phyloP scores from a whole-genome alignment of 805 yeast genomes.

The Candida golubevii region DNA sequence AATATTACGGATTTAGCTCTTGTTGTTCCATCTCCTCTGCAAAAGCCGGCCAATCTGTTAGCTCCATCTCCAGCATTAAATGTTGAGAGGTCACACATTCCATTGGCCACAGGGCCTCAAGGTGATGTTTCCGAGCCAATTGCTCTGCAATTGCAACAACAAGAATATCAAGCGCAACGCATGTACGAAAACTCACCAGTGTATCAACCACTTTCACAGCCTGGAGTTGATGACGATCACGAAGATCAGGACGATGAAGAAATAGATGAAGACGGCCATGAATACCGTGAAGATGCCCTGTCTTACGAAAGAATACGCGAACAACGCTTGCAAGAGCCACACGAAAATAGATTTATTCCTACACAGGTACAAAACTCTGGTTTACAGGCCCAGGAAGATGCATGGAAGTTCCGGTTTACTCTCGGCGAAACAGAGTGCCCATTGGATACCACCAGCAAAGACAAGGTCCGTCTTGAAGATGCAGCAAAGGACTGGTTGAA shows the following conservation, averaged over 20 bases:
- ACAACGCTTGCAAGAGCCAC: background rate
- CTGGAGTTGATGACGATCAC: background rate
- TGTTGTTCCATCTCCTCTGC: too few species aligned
- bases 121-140: too few species aligned
- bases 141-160: too few species aligned
- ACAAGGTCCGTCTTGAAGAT: slow-evolving; percentile 3
- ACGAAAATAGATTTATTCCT: background rate
- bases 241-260: background rate
- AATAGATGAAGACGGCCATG: background rate
- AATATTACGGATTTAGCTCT: too few species aligned
- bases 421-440: slow-evolving; percentile 8
- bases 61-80: too few species aligned
- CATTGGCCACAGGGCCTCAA: too few species aligned
- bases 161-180: too few species aligned
- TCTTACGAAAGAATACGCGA: background rate
- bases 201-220: too few species aligned
- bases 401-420: slow-evolving; percentile 6
- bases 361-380: too few species aligned
- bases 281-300: background rate
- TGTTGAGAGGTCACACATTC: too few species aligned
- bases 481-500: slow-evolving; percentile 1
- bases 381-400: slow-evolving; percentile 1
- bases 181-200: too few species aligned
- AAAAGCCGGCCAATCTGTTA: too few species aligned
- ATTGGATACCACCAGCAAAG: slow-evolving; percentile 4